phyloP scores from a whole-genome alignment of 1,284 basidiomycete species.

The Puccinia polysora region DNA sequence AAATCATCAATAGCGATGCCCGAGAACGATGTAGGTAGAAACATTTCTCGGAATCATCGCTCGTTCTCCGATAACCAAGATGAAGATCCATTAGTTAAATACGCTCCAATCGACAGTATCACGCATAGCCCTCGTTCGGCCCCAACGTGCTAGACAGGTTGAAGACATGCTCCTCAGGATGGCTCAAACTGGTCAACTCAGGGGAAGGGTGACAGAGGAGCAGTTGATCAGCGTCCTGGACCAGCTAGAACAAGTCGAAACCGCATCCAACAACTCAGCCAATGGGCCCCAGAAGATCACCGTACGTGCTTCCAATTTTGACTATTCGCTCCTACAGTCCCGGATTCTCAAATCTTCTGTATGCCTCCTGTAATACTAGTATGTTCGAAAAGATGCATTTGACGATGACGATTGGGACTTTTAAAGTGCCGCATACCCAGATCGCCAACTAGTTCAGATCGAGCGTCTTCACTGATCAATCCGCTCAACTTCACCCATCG shows the following conservation, averaged over 20 bases:
- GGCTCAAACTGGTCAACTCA: slow-evolving; percentile 83
- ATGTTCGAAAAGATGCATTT: slow-evolving; percentile 28
- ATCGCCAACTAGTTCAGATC: too few relatives aligned
- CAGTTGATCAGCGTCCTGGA: slow-evolving; percentile 87
- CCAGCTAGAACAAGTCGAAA: slow-evolving; percentile 62
- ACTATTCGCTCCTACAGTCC: too few relatives aligned
- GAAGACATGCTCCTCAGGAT: slow-evolving; percentile 79
- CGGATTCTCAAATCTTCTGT: background rate
- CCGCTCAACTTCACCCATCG: too few relatives aligned
- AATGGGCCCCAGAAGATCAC: slow-evolving; percentile 3
- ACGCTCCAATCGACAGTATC: slow-evolving; percentile 61
- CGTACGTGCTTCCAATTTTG: too few relatives aligned
- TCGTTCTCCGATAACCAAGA: slow-evolving; percentile 44
- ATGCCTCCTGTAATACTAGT: background rate
- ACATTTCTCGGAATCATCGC: slow-evolving; percentile 1
- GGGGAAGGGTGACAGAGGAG: slow-evolving; percentile 74
- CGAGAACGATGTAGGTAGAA: slow-evolving; percentile 10
- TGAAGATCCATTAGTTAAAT: too few relatives aligned
- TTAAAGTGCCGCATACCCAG: too few relatives aligned
- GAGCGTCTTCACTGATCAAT: too few relatives aligned
- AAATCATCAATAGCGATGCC: slow-evolving; percentile 9
- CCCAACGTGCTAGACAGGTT: slow-evolving; percentile 77
- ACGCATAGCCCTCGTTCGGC: slow-evolving; percentile 85
- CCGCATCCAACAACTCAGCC: background rate
- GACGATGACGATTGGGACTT: slow-evolving; percentile 25